phyloP scores from a whole-genome alignment of 352 stramenopile genomes.

The Phytopythium montanum region DNA sequence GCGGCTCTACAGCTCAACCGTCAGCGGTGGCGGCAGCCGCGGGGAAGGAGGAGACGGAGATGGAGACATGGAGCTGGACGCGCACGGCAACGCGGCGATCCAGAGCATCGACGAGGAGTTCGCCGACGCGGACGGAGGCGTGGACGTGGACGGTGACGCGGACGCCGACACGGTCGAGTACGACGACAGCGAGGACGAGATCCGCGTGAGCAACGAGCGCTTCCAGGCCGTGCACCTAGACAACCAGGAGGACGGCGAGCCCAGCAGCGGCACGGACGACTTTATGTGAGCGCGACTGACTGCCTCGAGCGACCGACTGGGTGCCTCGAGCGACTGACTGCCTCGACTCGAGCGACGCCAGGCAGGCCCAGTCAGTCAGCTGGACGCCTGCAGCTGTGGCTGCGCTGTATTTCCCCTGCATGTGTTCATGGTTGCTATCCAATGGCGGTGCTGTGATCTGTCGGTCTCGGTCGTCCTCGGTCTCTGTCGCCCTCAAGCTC shows the following conservation, averaged over 20 bases:
- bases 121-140: conserved; percentile 26
- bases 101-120: conserved; percentile 12
- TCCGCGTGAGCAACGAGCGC: conserved; percentile 86
- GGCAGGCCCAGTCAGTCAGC: not conserved
- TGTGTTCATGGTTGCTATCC: not conserved
- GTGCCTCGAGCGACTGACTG: not conserved
- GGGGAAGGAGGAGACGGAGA: conserved; percentile 78
- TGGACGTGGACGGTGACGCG: conserved; percentile 45
- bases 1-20: conserved; percentile 66
- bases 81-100: conserved; percentile 4
- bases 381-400: not conserved
- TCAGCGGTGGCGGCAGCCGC: conserved; percentile 38
- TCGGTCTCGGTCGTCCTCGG: not conserved
- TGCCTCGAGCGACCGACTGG: not conserved
- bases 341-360: no score
- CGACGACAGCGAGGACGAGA: conserved; percentile 88
- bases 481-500: not conserved
- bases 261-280: conserved; percentile 59
- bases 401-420: not conserved
- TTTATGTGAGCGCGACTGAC: conserved; percentile 61
- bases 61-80: conserved; percentile 37
- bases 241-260: conserved; percentile 68
- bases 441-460: conserved; percentile 2
- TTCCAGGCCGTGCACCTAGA: conserved; percentile 87
- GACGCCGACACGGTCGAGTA: conserved; percentile 87